Evolutionary conservation across 768 basidiomycete species (phyloP), one percentile per base, ranked within the genome.

Genomic region (Boletellus sp.): DNA sequence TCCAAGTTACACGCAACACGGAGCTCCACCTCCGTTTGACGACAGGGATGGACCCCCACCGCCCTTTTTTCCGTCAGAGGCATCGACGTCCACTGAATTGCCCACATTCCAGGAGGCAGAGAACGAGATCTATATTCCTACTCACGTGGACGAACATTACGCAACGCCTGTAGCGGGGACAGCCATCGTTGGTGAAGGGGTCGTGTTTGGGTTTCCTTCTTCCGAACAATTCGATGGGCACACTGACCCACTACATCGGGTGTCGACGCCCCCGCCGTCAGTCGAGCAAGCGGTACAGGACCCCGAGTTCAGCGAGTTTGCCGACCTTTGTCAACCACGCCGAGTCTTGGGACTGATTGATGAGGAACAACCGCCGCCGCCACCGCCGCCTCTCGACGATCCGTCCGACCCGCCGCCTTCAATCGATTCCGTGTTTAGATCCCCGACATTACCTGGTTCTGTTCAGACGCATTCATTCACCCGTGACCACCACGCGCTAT

Each of bases 341-440:
- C 82, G 83, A 55, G 78, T 77, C 3, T 66, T 90, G 38, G 78
- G 75, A 36, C 61, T 88, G 38, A 78, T 79, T 13, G 70, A 84
- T 31, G 83, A 83, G 42, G 47, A 67, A 60, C 55, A 70, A 73
- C 81, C 76, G 1, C 89, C 87, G 0, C 90, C 90, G 0, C 90
- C 90, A 5, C 88, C 89, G 0, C 85, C 85, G 16, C 82, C 84
- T 31, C 78, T 91, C 73, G 90, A 93, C 59, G 90, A 93, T 66
- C 90, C 90, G 19, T 84, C 83, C 2, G 90, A 93, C 64, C 90
- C 90, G 19, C 90, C 90, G 5, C 90, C 90, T 12, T 88, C 87
- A 6, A 93, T 93, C 58, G 87, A 93, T 66, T 90, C 87, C 9
- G 85, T 83, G 42, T 90, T 85, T 60, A 76, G 76, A 58, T 70